These are phyloP conservation scores for Saraca asoca DNA, from an alignment of 331 rosid genomes.

Conservation along the genomic window DNA sequence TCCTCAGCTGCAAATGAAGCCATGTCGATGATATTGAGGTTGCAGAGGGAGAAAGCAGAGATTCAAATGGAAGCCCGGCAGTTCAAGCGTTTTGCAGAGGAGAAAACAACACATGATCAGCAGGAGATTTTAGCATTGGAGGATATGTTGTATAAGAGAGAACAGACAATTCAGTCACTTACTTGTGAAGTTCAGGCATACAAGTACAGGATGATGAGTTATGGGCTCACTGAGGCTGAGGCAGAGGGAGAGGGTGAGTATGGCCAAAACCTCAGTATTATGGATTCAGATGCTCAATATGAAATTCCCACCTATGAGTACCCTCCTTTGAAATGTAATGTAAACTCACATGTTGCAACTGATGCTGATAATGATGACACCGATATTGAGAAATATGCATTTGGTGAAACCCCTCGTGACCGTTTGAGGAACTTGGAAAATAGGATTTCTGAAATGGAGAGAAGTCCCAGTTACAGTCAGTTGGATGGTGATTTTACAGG, in stretches of 20 bases:
- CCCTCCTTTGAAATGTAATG: slow-evolving; percentile 79
- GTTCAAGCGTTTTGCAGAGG: slow-evolving; percentile 84
- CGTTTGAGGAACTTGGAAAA: slow-evolving; percentile 67
- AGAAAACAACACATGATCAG: slow-evolving; percentile 74
- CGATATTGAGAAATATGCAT: slow-evolving; percentile 81
- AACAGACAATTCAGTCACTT: slow-evolving; percentile 74
- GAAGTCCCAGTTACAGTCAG: slow-evolving; percentile 61
- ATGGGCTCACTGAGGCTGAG: slow-evolving; percentile 69
- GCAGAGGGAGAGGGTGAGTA: slow-evolving; percentile 30
- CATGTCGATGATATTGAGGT: slow-evolving; percentile 92
- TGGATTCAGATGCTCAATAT: slow-evolving; percentile 47
- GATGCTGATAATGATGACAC: slow-evolving; percentile 57
- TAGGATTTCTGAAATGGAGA: slow-evolving; percentile 79
- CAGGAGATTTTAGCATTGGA: slow-evolving; percentile 71
- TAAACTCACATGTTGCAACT: slow-evolving; percentile 37
- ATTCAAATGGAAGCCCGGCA: slow-evolving; percentile 94
- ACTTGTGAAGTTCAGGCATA: slow-evolving; percentile 83
- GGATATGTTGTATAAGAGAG: slow-evolving; percentile 81
- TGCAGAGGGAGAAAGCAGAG: slow-evolving; percentile 98
- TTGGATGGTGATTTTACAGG: slow-evolving; percentile 56
- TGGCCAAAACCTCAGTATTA: slow-evolving; percentile 21
- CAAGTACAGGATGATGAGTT: slow-evolving; percentile 91
- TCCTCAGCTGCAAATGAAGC: slow-evolving; percentile 94
- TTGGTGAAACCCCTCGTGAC: slow-evolving; percentile 82
- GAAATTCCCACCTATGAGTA: slow-evolving; percentile 73